Evolutionary conservation across 208 protist species (phyloP), one percentile per base, ranked within the genome.

Genomic region (Trypanosoma conorhini): DNA sequence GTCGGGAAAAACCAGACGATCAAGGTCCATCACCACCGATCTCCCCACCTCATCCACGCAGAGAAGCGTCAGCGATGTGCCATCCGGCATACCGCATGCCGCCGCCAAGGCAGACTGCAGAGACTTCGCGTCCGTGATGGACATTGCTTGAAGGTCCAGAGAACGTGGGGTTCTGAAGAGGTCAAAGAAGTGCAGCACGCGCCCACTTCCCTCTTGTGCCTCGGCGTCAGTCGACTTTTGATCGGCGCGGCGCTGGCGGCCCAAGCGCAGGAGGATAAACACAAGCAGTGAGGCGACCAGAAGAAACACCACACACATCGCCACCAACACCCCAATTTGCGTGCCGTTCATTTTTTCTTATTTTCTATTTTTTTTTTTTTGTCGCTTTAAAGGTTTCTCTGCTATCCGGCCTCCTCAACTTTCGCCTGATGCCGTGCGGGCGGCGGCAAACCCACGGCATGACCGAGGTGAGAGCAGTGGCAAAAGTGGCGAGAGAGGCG

Each of bases 171-270:
- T 71, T 0, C 63, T 72, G 31, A 76, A 56, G 13, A 83, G 67
- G 50, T 92, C 83, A n/a, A 89, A 46, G 62, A 86, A 89, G 63
- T 88, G 80, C 9, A 92, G 58, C 28, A 78, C 26, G 48, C 76
- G 73, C 64, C 57, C 70, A 44, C 66, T 44, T n/a, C 40, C 62
- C 12, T n/a, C 38, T 15, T 56, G 52, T 33, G 10, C 13, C 9
- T 65, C 22, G 24, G 44, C 46, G 1, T 70, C 28, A 8, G 17
- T 22, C 44, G 28, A 30, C 35, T 51, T 15, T 80, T 40, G 21
- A 62, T 28, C 28, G n/a, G 58, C 48, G 56, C 62, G 59, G 3
- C 69, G 44, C 51, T 38, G 31, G 33, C 19, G n/a, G n/a, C 21
- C 24, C 57, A 74, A 85, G 24, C 67, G 58, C 24, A 75, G 80